These are phyloP conservation scores for Hamigera avellanea DNA, from an alignment of 495 filamentous ascomycete species.

Conservation along the genomic window DNA sequence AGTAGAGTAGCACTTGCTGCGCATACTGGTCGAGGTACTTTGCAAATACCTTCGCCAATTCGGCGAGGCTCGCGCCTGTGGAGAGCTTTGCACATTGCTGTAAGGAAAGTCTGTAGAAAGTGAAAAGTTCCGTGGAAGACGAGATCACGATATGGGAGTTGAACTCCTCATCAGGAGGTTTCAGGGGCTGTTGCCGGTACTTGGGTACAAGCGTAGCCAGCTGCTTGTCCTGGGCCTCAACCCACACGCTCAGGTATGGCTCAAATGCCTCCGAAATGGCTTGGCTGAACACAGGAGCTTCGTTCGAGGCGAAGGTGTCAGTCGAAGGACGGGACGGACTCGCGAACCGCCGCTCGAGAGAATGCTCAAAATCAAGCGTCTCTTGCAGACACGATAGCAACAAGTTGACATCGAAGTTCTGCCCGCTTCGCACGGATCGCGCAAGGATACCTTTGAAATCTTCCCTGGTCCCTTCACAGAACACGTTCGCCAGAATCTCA, in stretches of 20 bases:
- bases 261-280: constrained; percentile 96
- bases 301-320: constrained; percentile 76
- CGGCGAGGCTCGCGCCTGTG: constrained; percentile 73
- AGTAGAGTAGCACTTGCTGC: constrained; percentile 77
- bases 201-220: constrained; percentile 76
- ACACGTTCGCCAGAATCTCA: constrained; percentile 81
- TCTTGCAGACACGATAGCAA: constrained; percentile 88
- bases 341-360: constrained; percentile 72
- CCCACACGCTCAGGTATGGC: constrained; percentile 93
- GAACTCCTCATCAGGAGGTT: constrained; percentile 82
- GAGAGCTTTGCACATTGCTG: constrained; percentile 95
- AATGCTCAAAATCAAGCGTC: constrained; percentile 94
- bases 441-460: constrained; percentile 91
- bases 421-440: constrained; percentile 75
- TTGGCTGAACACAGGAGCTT: constrained; percentile 73
- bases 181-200: constrained; percentile 75
- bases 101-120: constrained; percentile 83
- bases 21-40: constrained; percentile 95
- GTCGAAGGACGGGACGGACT: constrained; percentile 74
- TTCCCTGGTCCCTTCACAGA: constrained; percentile 89
- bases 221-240: constrained; percentile 89
- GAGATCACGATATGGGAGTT: constrained; percentile 78
- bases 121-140: constrained; percentile 93
- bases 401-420: constrained; percentile 82
- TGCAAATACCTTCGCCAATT: constrained; percentile 72